Evolutionary conservation across 768 basidiomycete genomes (phyloP).

Genomic region (Holtermannia corniformis): DNA sequence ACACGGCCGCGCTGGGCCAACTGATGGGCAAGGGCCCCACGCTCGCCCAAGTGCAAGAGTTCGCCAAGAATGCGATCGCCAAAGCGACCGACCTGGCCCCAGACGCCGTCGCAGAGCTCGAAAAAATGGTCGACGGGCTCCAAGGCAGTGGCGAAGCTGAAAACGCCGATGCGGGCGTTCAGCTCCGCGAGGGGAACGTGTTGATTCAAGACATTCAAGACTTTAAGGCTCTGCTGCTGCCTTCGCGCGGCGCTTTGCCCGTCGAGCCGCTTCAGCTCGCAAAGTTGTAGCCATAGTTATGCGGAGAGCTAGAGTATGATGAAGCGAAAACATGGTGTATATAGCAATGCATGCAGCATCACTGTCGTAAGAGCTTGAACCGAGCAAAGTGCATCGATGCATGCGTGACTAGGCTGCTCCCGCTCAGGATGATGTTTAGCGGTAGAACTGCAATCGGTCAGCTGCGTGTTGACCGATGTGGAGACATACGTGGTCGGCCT

Average conservation of each 20-base stretch:
- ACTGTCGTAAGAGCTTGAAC: background rate
- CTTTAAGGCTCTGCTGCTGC: conserved; percentile 56
- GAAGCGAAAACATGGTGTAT: background rate
- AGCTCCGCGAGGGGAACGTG: conserved; percentile 47
- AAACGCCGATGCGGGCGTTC: conserved; percentile 49
- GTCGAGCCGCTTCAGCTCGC: conserved; percentile 44
- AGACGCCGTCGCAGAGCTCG: conserved; percentile 46
- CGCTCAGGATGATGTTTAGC: background rate
- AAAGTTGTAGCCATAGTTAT: conserved; percentile 15
- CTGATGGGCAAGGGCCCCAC: conserved; percentile 51
- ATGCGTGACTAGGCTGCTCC: background rate
- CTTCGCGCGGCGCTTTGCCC: conserved; percentile 55
- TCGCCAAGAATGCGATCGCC: conserved; percentile 50
- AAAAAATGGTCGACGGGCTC: conserved; percentile 53
- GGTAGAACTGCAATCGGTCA: background rate
- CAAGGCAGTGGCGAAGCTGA: conserved; percentile 10
- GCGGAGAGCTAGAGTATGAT: too few species aligned
- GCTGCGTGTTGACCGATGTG: background rate
- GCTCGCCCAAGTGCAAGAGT: conserved; percentile 53
- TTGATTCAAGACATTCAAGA: conserved; percentile 56
- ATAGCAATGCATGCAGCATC: background rate
- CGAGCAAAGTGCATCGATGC: background rate
- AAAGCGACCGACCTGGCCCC: conserved; percentile 36
- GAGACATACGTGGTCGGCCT: conserved; percentile 42
- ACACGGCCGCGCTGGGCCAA: conserved; percentile 50